phyloP scores from a whole-genome alignment of 768 basidiomycete genomes.

The Symmetrospora coprosmae region DNA sequence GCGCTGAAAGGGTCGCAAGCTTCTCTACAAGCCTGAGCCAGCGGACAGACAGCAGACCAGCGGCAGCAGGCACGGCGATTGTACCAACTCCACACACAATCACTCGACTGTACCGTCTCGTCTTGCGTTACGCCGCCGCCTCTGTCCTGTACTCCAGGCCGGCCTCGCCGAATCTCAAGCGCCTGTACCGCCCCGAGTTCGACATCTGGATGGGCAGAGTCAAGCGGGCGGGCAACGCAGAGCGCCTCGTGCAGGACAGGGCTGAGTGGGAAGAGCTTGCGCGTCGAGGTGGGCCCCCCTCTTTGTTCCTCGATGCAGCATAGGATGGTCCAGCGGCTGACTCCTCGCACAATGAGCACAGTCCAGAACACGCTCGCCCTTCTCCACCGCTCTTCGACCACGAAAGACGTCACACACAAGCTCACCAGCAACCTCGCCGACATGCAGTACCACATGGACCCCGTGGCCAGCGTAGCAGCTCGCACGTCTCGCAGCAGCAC shows the following conservation, averaged over 20 bases:
- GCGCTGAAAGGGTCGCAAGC: too few relatives aligned
- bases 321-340: neutral
- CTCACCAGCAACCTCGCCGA: constrained; percentile 12
- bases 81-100: neutral
- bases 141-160: constrained; percentile 9
- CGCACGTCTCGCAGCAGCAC: neutral
- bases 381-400: neutral
- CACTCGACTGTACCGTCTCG: neutral
- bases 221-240: neutral
- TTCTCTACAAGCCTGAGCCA: too few relatives aligned
- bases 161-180: neutral
- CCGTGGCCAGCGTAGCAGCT: constrained; percentile 1
- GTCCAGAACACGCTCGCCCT: constrained; percentile 15
- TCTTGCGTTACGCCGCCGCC: constrained; percentile 10
- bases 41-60: too few relatives aligned
- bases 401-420: neutral
- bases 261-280: constrained; percentile 16
- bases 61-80: too few relatives aligned
- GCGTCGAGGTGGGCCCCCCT: neutral
- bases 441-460: constrained; percentile 16
- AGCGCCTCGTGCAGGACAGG: neutral
- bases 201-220: constrained; percentile 18
- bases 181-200: constrained; percentile 19
- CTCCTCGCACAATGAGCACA: neutral
- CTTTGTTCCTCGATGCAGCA: neutral